Percentiles rank a stretch among this genome's conserved stretches.
These are phyloP conservation scores for Backusella tarrabulga DNA, from an alignment of 192 early-diverging fungal genomes.

Conservation along the genomic window DNA sequence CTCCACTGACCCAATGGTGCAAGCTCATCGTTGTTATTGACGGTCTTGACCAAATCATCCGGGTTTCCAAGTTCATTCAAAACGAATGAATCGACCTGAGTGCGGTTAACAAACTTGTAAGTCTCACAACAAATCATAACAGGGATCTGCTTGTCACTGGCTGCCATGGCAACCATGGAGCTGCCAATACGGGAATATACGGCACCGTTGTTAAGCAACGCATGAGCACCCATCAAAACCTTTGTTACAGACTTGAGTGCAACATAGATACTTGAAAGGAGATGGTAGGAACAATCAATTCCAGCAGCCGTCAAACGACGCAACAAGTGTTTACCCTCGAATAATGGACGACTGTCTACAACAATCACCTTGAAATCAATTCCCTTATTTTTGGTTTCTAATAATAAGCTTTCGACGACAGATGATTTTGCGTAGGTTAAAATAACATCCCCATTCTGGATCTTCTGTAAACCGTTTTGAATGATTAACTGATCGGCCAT, in stretches of 20 bases:
- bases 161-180: constrained; percentile 88
- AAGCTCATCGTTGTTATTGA: constrained; percentile 2
- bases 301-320: constrained; percentile 56
- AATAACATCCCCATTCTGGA: constrained; percentile 85
- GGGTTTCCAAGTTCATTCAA: constrained; percentile 96
- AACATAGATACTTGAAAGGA: constrained; percentile 66
- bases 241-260: constrained; percentile 87
- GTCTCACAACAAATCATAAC: constrained; percentile 95
- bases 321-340: constrained; percentile 82
- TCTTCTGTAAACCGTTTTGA: constrained; percentile 79
- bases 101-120: constrained; percentile 92
- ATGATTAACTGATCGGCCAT: constrained; percentile 80
- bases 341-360: constrained; percentile 82
- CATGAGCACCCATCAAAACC: constrained; percentile 93
- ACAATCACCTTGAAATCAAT: constrained; percentile 91
- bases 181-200: constrained; percentile 89
- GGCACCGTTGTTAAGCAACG: constrained; percentile 90
- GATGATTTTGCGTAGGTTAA: constrained; percentile 94
- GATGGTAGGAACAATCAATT: constrained; percentile 72
- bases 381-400: constrained; percentile 70
- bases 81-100: constrained; percentile 94
- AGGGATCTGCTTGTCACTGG: constrained; percentile 84
- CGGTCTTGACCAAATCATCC: constrained; percentile 72
- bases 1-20: constrained; percentile 67
- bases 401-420: constrained; percentile 73